Percentiles rank a stretch among this genome's conserved stretches.
Conservation (phyloP, 169 alveolate genomes). For the Fabrea salina region DNA sequence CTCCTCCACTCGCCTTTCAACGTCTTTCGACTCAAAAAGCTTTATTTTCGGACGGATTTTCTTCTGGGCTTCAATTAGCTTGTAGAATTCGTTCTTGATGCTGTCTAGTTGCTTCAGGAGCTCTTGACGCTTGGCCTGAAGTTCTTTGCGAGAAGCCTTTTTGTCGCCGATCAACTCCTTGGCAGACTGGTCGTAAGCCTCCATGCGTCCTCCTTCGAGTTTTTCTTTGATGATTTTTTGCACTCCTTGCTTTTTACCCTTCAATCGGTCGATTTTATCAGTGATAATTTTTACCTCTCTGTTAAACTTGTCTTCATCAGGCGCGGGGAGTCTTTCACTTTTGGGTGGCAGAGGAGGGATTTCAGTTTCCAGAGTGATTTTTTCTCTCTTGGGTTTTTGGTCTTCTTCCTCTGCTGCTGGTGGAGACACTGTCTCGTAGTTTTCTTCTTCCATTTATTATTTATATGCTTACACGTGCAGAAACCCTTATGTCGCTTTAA, state of each 20-base stretch:
- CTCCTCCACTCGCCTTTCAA: background rate
- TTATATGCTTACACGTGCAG: no score
- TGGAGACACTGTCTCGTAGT: no score
- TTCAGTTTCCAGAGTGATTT: conserved; percentile 18
- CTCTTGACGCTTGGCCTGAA: background rate
- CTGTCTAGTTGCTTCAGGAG: background rate
- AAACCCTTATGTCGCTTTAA: no score
- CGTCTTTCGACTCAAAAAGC: background rate
- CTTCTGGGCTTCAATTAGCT: conserved; percentile 13
- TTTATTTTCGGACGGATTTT: background rate
- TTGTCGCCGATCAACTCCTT: conserved; percentile 1
- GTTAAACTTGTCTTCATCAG: conserved; percentile 26
- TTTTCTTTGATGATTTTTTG: background rate
- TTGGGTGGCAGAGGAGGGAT: conserved; percentile 31
- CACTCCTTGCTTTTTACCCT: background rate
- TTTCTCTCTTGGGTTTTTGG: background rate
- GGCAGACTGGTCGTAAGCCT: background rate
- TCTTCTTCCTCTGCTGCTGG: background rate
- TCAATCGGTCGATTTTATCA: background rate
- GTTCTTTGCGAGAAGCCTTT: background rate
- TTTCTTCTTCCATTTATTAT: no score
- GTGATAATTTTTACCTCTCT: background rate
- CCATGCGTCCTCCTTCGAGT: conserved; percentile 12
- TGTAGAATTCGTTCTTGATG: background rate
- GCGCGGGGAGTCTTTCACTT: conserved; percentile 9